Percentiles rank a stretch among this genome's conserved stretches.
phyloP scores from a whole-genome alignment of 768 basidiomycete species.

The Boletus sp. region DNA sequence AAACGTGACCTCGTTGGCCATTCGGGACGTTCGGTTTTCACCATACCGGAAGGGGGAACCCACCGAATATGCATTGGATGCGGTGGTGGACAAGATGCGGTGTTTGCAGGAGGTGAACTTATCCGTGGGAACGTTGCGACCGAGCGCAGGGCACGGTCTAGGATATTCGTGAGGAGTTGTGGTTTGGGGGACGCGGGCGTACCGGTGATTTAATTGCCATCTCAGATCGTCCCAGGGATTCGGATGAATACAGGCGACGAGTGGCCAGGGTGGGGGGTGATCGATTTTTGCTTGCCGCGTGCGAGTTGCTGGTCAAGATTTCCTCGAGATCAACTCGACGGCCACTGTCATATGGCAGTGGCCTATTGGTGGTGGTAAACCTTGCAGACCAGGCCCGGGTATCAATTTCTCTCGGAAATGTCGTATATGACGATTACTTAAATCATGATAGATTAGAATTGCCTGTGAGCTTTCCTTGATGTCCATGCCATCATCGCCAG shows the following conservation, averaged over 20 bases:
- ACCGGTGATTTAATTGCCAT: not conserved
- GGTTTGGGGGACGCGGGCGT: not conserved
- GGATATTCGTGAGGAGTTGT: not conserved
- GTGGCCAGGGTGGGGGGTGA: not conserved
- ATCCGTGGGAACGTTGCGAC: not conserved
- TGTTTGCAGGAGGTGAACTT: not conserved
- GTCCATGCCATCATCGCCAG: too few relatives aligned
- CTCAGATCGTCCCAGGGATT: not conserved
- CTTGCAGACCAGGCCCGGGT: too few relatives aligned
- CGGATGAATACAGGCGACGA: accelerated
- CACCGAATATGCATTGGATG: not conserved
- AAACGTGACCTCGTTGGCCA: not conserved
- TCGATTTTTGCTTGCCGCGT: too few relatives aligned
- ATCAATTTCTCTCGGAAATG: too few relatives aligned
- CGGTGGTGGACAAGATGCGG: not conserved
- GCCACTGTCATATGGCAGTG: too few relatives aligned
- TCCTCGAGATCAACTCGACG: too few relatives aligned
- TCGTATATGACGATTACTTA: too few relatives aligned
- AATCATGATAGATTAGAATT: too few relatives aligned
- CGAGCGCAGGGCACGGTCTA: not conserved
- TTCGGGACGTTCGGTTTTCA: not conserved
- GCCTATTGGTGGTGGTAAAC: too few relatives aligned
- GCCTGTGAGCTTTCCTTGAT: too few relatives aligned
- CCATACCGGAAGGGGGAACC: not conserved
- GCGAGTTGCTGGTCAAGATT: too few relatives aligned